phyloP scores from a whole-genome alignment of 2,329 filamentous ascomycete species.

The Fusarium sp. region DNA sequence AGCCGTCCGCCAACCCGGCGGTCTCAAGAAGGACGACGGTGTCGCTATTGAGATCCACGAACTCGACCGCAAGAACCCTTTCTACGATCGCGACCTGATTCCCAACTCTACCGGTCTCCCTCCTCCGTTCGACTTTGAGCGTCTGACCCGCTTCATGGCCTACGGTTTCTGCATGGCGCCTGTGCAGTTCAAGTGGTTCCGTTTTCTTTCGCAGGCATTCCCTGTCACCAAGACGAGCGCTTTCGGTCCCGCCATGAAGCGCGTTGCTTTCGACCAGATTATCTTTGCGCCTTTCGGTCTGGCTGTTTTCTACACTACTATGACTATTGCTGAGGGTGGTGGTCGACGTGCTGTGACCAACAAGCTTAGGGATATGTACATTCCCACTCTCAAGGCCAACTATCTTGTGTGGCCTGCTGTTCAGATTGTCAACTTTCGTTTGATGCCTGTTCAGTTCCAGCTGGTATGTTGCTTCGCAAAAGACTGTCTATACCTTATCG shows the following conservation, averaged over 20 bases:
- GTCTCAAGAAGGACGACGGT: constrained; percentile 72
- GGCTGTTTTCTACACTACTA: constrained; percentile 90
- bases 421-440: constrained; percentile 94
- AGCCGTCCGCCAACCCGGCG: constrained; percentile 70
- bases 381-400: constrained; percentile 95
- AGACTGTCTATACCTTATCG: background rate
- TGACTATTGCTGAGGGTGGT: constrained; percentile 95
- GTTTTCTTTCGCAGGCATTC: constrained; percentile 82
- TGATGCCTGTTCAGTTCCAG: constrained; percentile 96
- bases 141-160: constrained; percentile 93
- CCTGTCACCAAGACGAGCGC: constrained; percentile 83
- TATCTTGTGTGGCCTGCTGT: constrained; percentile 95
- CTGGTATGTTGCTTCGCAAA: constrained; percentile 72
- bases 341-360: constrained; percentile 79
- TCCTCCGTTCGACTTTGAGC: constrained; percentile 94
- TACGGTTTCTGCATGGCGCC: constrained; percentile 98
- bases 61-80: constrained; percentile 81
- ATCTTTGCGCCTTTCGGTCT: constrained; percentile 92
- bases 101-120: constrained; percentile 71
- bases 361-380: constrained; percentile 93
- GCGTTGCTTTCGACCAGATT: constrained; percentile 91
- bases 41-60: constrained; percentile 91
- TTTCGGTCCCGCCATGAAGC: constrained; percentile 83
- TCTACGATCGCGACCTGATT: constrained; percentile 72
- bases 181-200: constrained; percentile 95